Evolutionary conservation across 768 basidiomycete genomes (phyloP).

Genomic region (Xanthoconium stramineum): DNA sequence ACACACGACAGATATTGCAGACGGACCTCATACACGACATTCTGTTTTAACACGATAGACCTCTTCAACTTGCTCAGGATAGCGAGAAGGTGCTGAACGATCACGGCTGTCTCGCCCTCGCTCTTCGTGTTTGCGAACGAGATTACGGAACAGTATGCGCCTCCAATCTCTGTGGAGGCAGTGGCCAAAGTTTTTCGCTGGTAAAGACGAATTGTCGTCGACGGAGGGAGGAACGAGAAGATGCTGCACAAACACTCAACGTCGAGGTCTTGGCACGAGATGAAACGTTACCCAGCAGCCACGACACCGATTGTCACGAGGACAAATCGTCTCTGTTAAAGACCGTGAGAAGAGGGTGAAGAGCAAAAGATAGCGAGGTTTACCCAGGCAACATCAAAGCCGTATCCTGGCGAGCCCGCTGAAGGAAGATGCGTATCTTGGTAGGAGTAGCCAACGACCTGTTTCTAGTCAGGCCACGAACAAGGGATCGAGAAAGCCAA

Average conservation of each 20-base stretch:
- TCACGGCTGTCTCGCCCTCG: slow-evolving; percentile 49
- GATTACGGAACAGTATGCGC: slow-evolving; percentile 72
- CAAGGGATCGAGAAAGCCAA: not conserved
- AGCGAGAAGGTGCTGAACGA: slow-evolving; percentile 66
- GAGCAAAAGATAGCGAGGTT: slow-evolving; percentile 5
- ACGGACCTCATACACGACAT: slow-evolving; percentile 65
- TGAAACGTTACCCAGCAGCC: slow-evolving; percentile 63
- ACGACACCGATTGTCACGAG: slow-evolving; percentile 69
- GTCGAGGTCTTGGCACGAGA: not conserved
- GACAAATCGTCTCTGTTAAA: slow-evolving; percentile 56
- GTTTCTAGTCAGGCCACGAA: not conserved
- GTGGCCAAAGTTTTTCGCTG: slow-evolving; percentile 70
- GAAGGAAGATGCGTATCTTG: slow-evolving; percentile 49
- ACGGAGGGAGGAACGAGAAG: slow-evolving; percentile 72
- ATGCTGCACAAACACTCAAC: slow-evolving; percentile 38
- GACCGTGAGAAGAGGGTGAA: not conserved
- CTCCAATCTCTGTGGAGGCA: slow-evolving; percentile 62
- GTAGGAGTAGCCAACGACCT: slow-evolving; percentile 73
- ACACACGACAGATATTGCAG: not conserved
- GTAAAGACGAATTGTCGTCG: slow-evolving; percentile 69
- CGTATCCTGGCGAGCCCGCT: slow-evolving; percentile 55
- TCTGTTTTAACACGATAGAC: slow-evolving; percentile 51
- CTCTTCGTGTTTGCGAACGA: slow-evolving; percentile 61
- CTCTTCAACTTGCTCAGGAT: slow-evolving; percentile 71
- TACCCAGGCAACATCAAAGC: slow-evolving; percentile 73